A percentile compares a stretch with the other conserved stretches of the same genome.
Conservation (phyloP, 2,329 filamentous ascomycete genomes). For the Xylariaceae sp. region DNA sequence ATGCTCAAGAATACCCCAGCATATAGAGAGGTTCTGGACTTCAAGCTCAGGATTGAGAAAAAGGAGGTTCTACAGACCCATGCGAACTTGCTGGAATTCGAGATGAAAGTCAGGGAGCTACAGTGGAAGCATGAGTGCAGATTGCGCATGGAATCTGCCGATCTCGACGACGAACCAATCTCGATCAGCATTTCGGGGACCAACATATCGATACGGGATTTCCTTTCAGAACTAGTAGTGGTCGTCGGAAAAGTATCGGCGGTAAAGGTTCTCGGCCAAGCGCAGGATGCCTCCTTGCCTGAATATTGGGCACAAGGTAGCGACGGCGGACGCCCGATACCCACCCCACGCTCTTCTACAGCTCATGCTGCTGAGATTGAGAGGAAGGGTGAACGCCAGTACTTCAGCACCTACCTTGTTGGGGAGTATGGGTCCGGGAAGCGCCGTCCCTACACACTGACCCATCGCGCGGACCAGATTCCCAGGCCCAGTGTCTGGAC, state of each 20-base stretch:
- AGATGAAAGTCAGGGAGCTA: too few relatives aligned
- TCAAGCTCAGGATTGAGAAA: too few relatives aligned
- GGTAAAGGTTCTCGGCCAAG: conserved; percentile 22
- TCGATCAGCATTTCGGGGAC: too few relatives aligned
- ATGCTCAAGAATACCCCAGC: conserved; percentile 25
- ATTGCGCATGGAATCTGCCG: too few relatives aligned
- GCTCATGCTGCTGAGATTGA: too few relatives aligned
- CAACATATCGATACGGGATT: too few relatives aligned
- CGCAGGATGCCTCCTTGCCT: conserved; percentile 10
- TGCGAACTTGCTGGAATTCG: too few relatives aligned
- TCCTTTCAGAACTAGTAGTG: too few relatives aligned
- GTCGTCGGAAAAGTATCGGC: conserved; percentile 23
- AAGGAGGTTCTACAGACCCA: too few relatives aligned
- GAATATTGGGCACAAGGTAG: conserved; percentile 14
- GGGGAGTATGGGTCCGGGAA: conserved; percentile 14
- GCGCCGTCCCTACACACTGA: conserved; percentile 15
- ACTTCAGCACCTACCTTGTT: conserved; percentile 23
- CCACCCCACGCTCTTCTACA: conserved; percentile 13
- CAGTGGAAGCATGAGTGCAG: too few relatives aligned
- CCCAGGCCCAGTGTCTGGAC: conserved; percentile 24
- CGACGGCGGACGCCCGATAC: conserved; percentile 9
- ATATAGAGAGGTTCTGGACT: conserved; percentile 21
- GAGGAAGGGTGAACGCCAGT: too few relatives aligned
- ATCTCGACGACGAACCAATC: too few relatives aligned
- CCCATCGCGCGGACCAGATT: conserved; percentile 23